Base-by-base conservation (phyloP, 345 rosid species). In the Ricinus communis region DNA sequence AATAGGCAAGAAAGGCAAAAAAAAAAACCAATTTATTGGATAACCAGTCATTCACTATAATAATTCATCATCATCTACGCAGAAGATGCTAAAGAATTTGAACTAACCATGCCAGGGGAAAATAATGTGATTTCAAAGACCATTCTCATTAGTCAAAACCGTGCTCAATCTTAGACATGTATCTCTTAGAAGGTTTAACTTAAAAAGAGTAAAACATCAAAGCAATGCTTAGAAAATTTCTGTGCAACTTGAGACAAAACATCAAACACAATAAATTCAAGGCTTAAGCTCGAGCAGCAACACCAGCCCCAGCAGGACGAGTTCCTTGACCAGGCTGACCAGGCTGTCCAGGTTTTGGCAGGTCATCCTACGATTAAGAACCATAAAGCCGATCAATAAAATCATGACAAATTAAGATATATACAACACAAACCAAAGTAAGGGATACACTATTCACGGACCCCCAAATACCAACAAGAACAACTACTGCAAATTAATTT, bases 251-350 rank as follows among this genome's bases (percentile, higher is more conserved):
- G n/a, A 40, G 77, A 70, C 65, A 81, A n/a, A 71, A 16, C 24
- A 77, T 27, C 16, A 36, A 33, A 58, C 9, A 21, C 7, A 70
- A 5, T 45, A 47, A 67, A 64, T 3, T 66, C 0, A 45, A 49
- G 16, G 57, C 52, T 85, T 81, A 88, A 13, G 87, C 15, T 15
- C 93, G 89, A 53, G 84, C 75, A 21, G 91, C 80, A 15, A 47
- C 45, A 6, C 80, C 91, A 67, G 74, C 86, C 38, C 84, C 96
- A 4, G 84, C 73, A 15, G 83, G 82, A 25, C 86, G 96, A 31
- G 87, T 80, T 8, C 86, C 91, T 72, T 76, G 78, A 8, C 83
- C 78, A 49, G 78, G 75, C 67, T 81, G 84, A 52, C 77, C 81
- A 28, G 71, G 70, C 33, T 65, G 71, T 3, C 71, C 73, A 21